Evolutionary conservation across 202 grass and related monocot genomes (phyloP).

Genomic region (Setaria viridis): DNA sequence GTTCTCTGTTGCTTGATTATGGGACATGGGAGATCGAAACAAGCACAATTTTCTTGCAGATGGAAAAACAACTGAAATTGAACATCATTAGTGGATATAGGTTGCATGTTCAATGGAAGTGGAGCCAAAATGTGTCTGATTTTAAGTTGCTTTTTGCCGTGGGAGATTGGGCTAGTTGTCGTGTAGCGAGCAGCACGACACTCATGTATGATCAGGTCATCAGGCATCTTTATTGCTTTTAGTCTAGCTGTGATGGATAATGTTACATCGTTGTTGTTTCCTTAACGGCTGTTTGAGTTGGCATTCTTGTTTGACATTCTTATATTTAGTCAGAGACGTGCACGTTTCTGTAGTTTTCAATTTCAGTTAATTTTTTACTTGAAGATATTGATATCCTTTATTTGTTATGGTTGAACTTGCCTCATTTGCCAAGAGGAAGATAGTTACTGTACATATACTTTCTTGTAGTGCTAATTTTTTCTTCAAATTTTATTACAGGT

Average conservation of each 20-base stretch:
- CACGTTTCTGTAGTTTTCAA: neutral
- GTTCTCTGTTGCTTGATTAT: neutral
- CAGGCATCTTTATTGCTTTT: neutral
- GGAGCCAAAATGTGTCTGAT: neutral
- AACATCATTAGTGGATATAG: neutral
- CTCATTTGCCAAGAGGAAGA: constrained; percentile 26
- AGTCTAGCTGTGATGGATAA: neutral
- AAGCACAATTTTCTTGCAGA: constrained; percentile 6
- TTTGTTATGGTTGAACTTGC: constrained; percentile 5
- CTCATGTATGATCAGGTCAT: constrained; percentile 1
- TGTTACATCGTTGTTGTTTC: neutral
- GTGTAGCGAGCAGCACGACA: neutral
- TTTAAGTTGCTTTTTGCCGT: neutral
- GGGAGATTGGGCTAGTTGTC: neutral
- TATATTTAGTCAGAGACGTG: neutral
- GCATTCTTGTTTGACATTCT: neutral
- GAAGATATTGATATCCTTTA: constrained; percentile 7
- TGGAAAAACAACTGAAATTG: constrained; percentile 2
- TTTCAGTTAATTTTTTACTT: constrained; percentile 22
- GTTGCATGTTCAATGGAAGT: neutral
- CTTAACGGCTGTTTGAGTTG: neutral
- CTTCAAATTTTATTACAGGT: constrained; percentile 45
- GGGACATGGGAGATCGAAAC: neutral
- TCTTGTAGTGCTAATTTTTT: constrained; percentile 27
- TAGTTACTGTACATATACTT: neutral